Base-by-base conservation (phyloP, 257 asterid species). In the Solanum phureja region DNA sequence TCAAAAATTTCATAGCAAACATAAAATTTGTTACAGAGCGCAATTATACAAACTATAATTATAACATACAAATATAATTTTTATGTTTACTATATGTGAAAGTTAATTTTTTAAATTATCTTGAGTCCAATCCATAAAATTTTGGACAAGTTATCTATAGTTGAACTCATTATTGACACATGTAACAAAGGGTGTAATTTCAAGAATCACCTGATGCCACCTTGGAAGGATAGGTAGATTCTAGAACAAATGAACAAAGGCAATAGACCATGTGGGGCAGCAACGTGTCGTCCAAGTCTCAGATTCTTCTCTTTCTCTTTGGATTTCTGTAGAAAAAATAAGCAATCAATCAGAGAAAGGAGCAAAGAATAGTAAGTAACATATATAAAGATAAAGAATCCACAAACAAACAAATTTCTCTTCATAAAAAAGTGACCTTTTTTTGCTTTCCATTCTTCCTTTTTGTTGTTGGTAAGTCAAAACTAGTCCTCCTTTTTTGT, bases 241-340 rank as follows among this genome's bases (percentile, higher is more conserved):
- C 40, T 44, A 29, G 85, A 79, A 79, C 9, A 79, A 42, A 77
- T 23, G 21, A 38, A 38, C 19, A 3, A 74, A 74, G 27, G 56
- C 19, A 21, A 34, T 35, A 33, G 49, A 21, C 31, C 12, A 11
- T 8, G 2, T 4, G 16, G 52, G 8, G 34, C 31, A 38, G 33
- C 31, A 75, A 27, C 21, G 84, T 76, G 84, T 40, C 9, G 40
- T 46, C 66, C 40, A 79, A 79, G 40, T 44, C 27, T 79, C 40
- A 46, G 66, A 79, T 79, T 79, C 85, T 27, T 79, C 31, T 40
- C 84, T 77, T 42, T 24, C 85, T 44, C 38, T 79, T 44, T 76
- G 34, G 11, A 24, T 76, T 44, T 79, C 37, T 21, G 72, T 11
- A 24, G 33, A 64, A 24, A 64, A n/a, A 5, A 24, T 11, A 64